A percentile compares a stretch with the other conserved stretches of the same genome.
phyloP scores from a whole-genome alignment of 2,329 filamentous ascomycete genomes.

The Claviceps fusiformis region DNA sequence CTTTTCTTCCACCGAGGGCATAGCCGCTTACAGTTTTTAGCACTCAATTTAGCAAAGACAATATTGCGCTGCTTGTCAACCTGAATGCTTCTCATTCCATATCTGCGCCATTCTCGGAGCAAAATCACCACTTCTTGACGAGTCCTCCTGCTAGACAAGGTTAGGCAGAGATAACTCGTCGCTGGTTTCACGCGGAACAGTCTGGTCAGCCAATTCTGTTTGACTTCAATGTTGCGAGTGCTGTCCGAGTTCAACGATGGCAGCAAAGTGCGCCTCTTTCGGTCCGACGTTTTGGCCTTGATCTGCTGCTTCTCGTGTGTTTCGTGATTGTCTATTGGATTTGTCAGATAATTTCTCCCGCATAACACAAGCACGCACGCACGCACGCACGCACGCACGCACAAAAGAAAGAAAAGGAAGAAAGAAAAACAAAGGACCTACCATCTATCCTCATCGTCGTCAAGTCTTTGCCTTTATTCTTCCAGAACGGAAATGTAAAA shows the following conservation, averaged over 20 bases:
- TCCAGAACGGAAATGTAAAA: conserved; percentile 44
- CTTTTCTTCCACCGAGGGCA: background rate
- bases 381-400: no score
- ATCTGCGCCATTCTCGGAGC: conserved; percentile 66
- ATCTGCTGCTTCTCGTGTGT: conserved; percentile 4
- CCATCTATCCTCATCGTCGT: conserved; percentile 32
- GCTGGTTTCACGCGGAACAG: conserved; percentile 84
- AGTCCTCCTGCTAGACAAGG: conserved; percentile 51
- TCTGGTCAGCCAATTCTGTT: conserved; percentile 77
- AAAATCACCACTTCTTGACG: conserved; percentile 65
- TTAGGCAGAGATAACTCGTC: conserved; percentile 60
- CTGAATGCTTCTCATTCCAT: conserved; percentile 67
- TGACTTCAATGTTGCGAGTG: conserved; percentile 47
- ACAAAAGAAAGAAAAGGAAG: background rate
- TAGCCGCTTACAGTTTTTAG: conserved; percentile 56
- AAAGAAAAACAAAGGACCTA: conserved; percentile 9
- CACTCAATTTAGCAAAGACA: conserved; percentile 64
- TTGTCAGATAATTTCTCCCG: background rate
- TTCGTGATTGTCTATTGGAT: background rate
- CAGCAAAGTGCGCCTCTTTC: conserved; percentile 14
- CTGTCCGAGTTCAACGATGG: conserved; percentile 23
- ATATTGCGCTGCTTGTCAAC: conserved; percentile 69
- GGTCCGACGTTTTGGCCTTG: background rate
- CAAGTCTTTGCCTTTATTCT: conserved; percentile 30
- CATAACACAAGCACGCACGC: background rate